A percentile compares a stretch with the other conserved stretches of the same genome.
Conservation (phyloP, 106 monocot genomes). For the Dioscorea alata region DNA sequence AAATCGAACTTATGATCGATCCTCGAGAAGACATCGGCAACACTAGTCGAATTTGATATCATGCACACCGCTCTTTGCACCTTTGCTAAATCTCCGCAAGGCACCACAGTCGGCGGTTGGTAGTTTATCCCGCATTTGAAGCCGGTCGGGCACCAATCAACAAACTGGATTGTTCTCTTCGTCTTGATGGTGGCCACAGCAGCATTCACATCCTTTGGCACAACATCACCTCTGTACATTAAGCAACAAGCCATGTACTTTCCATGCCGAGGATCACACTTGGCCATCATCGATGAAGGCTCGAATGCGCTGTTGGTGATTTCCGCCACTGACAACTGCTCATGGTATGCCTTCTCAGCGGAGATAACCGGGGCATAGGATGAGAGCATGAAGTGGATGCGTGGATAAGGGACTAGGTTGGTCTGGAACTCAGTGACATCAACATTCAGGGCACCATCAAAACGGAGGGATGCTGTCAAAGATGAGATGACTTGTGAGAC, state of each 20-base stretch:
- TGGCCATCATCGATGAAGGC: conserved; percentile 18
- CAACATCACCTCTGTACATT: conserved; percentile 21
- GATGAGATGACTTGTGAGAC: conserved; percentile 17
- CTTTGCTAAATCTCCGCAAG: conserved; percentile 13
- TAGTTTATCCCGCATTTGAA: conserved; percentile 24
- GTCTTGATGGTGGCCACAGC: conserved; percentile 24
- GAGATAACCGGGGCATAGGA: conserved; percentile 20
- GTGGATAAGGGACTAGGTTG: conserved; percentile 16
- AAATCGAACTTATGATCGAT: conserved; percentile 19
- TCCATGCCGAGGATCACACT: conserved; percentile 16
- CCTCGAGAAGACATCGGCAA: conserved; percentile 17
- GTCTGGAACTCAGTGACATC: conserved; percentile 21
- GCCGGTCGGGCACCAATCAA: conserved; percentile 19
- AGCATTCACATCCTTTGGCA: conserved; percentile 21
- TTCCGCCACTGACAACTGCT: conserved; percentile 15
- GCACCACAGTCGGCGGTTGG: conserved; percentile 17
- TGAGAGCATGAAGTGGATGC: conserved; percentile 22
- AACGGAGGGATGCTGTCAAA: conserved; percentile 12
- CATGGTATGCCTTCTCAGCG: conserved; percentile 18
- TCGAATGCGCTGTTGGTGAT: conserved; percentile 22
- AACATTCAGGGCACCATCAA: conserved; percentile 15
- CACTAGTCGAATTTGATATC: conserved; percentile 19
- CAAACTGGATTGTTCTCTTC: conserved; percentile 22
- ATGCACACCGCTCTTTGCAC: conserved; percentile 18
- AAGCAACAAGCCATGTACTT: conserved; percentile 21